Evolutionary conservation across 2,329 filamentous ascomycete genomes (phyloP).

Genomic region (Sordariomycetes sp.): DNA sequence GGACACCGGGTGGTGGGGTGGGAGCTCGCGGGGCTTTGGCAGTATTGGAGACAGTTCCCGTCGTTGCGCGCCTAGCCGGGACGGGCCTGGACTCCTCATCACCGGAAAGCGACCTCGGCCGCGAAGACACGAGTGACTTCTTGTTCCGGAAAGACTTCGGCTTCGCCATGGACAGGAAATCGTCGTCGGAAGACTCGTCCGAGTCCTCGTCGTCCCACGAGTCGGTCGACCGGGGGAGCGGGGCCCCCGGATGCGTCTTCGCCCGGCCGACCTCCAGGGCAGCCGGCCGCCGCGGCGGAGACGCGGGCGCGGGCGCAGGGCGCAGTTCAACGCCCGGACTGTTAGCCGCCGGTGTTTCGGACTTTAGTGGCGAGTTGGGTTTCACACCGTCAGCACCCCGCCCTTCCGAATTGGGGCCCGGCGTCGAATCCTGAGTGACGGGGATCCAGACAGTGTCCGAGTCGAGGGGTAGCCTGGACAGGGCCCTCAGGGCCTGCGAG

Average conservation of each 20-base stretch:
- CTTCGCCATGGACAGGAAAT: slow-evolving; percentile 25
- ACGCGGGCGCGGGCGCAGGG: neutral
- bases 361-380: slow-evolving; percentile 5
- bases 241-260: neutral
- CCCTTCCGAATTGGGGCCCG: slow-evolving; percentile 13
- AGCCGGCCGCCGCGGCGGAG: neutral
- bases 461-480: slow-evolving; percentile 37
- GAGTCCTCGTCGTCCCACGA: neutral
- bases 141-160: slow-evolving; percentile 17
- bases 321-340: neutral
- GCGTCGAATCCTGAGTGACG: slow-evolving; percentile 16
- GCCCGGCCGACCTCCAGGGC: neutral
- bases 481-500: slow-evolving; percentile 36
- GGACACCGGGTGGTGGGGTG: neutral
- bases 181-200: slow-evolving; percentile 22
- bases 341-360: neutral
- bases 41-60: neutral
- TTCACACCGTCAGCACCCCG: slow-evolving; percentile 7
- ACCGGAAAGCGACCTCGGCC: slow-evolving; percentile 4
- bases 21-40: neutral
- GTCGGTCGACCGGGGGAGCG: neutral
- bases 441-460: slow-evolving; percentile 38
- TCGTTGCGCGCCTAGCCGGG: neutral
- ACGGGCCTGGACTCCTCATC: neutral
- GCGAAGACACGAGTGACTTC: slow-evolving; percentile 9